Base-by-base conservation (phyloP, 768 basidiomycete genomes). In the Termitomyces sp. region DNA sequence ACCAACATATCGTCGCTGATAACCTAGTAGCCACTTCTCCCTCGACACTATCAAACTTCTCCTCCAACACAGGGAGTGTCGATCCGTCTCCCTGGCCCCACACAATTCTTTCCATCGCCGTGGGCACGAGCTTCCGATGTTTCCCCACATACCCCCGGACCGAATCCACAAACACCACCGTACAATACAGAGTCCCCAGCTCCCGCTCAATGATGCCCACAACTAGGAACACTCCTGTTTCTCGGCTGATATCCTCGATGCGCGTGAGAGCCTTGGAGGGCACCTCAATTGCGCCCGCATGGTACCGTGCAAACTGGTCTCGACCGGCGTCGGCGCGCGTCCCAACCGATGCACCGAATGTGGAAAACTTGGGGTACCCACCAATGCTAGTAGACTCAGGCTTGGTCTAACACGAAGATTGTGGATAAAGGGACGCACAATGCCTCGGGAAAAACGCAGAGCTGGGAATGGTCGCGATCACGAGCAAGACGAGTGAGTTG, bases 91-190 rank as follows among this genome's bases (percentile, higher is more conserved):
- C 84, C 56, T 74, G 74, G 3, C 82, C 83, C 85, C 85, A 87
- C 34, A 87, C 75, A 14, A 83, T 63, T 24, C 83, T 70, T 62
- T 87, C 86, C 49, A 70, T 58, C 0, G 72, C 85, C 8, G 86
- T 87, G 2, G 85, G 85, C 61, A 83, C 70, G 22, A 87, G 62
- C 69, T 87, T 87, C 15, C 85, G 75, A 63, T 85, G 82, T 63
- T 84, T 84, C 37, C 73, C 82, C n/a, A 85, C 64, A 26, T 76
- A 71, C 1, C 84, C 84, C 42, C 74, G 60, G 17, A 59, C 56
- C 0, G 84, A 81, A 60, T 80, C 76, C 22, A 84, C 73, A 64
- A 83, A 84, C 19, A 84, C 70, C 9, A 66, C 78, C 0, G 82
- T 80, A 65, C 85, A 87, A 58, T 83, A 86, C 17, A 86, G 67